A percentile compares a stretch with the other conserved stretches of the same genome.
phyloP scores from a whole-genome alignment of 1,284 basidiomycete species.

The Tetrapyrgos nigripes region DNA sequence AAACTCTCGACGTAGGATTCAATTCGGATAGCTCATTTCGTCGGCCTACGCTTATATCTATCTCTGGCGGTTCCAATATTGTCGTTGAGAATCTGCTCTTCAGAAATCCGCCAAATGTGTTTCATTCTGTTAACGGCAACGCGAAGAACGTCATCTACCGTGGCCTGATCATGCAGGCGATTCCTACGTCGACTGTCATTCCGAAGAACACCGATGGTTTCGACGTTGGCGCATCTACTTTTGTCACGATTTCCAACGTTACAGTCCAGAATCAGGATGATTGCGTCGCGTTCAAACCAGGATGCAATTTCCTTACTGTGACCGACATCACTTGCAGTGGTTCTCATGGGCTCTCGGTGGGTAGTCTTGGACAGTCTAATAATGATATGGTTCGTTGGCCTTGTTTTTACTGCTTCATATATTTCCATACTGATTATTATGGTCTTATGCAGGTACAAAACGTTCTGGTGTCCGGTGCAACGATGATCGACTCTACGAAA shows the following conservation, averaged over 20 bases:
- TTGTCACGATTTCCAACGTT: constrained; percentile 32
- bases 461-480: constrained; percentile 31
- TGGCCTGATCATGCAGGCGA: constrained; percentile 30
- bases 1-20: constrained; percentile 28
- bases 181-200: constrained; percentile 25
- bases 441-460: constrained; percentile 27
- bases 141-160: constrained; percentile 34
- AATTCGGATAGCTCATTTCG: constrained; percentile 31
- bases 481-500: constrained; percentile 37
- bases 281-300: constrained; percentile 37
- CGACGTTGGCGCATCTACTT: constrained; percentile 32
- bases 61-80: constrained; percentile 30
- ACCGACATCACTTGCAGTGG: constrained; percentile 36
- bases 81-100: constrained; percentile 33
- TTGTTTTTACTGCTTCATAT: not conserved
- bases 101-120: constrained; percentile 37
- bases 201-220: constrained; percentile 40
- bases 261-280: constrained; percentile 37
- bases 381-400: constrained; percentile 24
- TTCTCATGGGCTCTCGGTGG: constrained; percentile 37
- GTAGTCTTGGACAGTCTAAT: constrained; percentile 28
- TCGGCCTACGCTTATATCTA: constrained; percentile 34
- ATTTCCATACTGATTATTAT: not conserved
- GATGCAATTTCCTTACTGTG: constrained; percentile 32
- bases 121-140: constrained; percentile 34